Percentiles rank a stretch among this genome's conserved stretches.
These are phyloP conservation scores for Populus hybrid DNA, from an alignment of 441 rosid genomes.

Conservation along the genomic window DNA sequence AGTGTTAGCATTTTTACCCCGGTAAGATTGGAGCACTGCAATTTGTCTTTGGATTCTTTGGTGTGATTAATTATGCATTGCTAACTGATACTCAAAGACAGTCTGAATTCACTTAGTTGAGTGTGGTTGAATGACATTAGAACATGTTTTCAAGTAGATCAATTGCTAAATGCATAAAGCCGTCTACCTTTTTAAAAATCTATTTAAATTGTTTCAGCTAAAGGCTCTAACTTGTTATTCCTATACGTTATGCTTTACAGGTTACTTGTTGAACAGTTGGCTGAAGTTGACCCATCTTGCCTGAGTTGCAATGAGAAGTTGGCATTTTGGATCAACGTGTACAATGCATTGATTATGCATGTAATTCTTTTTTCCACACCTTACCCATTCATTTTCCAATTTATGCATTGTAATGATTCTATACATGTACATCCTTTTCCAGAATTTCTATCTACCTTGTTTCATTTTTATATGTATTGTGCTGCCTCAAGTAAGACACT, in stretches of 20 bases:
- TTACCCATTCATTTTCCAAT: neutral
- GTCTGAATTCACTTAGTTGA: constrained; percentile 1
- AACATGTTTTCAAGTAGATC: neutral
- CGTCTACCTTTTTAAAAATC: neutral
- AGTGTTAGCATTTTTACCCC: neutral
- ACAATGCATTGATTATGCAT: constrained; percentile 77
- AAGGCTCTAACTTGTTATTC: constrained; percentile 13
- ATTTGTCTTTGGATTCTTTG: neutral
- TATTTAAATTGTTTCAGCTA: neutral
- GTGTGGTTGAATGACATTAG: neutral
- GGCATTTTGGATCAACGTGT: constrained; percentile 75
- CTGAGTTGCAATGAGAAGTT: constrained; percentile 54
- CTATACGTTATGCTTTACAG: constrained; percentile 30
- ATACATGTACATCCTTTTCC: neutral
- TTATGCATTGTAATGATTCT: constrained; percentile 2
- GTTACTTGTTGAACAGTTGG: constrained; percentile 62
- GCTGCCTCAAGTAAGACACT: neutral
- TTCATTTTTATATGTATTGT: neutral
- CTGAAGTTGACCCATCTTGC: constrained; percentile 48
- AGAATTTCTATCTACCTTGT: neutral
- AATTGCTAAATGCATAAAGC: neutral
- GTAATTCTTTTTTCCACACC: constrained; percentile 33
- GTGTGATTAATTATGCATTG: neutral
- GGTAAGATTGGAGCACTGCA: neutral
- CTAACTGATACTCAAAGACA: neutral